phyloP scores from a whole-genome alignment of 176 grass and related monocot genomes.

The Oryza glaberrima region DNA sequence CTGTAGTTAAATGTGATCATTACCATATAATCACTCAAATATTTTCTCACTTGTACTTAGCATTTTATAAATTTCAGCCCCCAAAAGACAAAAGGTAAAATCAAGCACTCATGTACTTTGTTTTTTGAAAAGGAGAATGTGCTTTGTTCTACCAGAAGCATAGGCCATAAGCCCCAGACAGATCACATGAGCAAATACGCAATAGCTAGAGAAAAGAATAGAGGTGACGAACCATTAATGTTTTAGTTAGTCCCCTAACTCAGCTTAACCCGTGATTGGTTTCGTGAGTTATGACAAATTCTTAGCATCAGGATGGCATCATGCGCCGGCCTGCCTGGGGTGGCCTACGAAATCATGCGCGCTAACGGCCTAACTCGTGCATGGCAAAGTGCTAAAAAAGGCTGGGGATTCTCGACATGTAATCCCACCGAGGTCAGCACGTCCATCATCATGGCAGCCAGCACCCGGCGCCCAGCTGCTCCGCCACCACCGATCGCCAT shows the following conservation, averaged over 20 bases:
- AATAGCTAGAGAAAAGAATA: background rate
- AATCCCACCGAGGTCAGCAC: background rate
- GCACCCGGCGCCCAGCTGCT: constrained; percentile 37
- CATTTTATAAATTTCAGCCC: constrained; percentile 6
- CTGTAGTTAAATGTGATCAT: constrained; percentile 34
- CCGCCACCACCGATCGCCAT: constrained; percentile 36
- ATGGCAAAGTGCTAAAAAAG: constrained; percentile 35
- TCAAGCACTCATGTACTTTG: background rate
- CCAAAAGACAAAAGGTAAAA: background rate
- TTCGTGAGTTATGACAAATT: constrained; percentile 45
- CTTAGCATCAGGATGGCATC: constrained; percentile 62
- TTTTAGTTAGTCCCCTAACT: background rate
- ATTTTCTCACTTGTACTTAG: background rate
- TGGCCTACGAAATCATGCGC: constrained; percentile 44
- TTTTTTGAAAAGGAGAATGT: background rate
- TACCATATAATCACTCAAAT: background rate
- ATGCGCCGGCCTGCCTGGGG: background rate
- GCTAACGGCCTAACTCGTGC: constrained; percentile 55
- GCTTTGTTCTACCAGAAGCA: background rate
- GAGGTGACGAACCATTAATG: background rate
- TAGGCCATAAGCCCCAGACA: background rate
- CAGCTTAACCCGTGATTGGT: background rate
- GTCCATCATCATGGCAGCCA: constrained; percentile 38
- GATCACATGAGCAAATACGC: background rate
- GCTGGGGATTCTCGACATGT: constrained; percentile 31